Conservation (phyloP, 768 basidiomycete genomes). For the Rhizopogon salebrosus region DNA sequence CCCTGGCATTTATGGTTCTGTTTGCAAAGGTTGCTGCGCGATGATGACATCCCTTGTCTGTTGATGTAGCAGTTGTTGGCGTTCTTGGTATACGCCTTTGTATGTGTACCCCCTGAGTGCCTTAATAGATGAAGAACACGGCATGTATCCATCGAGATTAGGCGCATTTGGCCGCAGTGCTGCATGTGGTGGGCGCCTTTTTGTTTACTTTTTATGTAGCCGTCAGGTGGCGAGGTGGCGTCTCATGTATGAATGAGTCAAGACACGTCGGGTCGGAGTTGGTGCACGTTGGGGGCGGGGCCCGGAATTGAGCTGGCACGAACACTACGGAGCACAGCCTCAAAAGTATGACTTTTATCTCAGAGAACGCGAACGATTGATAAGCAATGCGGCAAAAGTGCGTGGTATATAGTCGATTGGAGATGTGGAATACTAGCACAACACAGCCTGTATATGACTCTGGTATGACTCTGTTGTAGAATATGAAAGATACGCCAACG, state of each 20-base stretch:
- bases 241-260: not conserved
- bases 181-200: not conserved
- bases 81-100: not conserved
- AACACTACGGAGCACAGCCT: too few species aligned
- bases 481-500: not conserved
- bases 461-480: not conserved
- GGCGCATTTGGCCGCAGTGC: not conserved
- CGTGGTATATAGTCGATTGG: too few species aligned
- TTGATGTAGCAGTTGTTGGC: not conserved
- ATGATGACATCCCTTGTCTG: not conserved
- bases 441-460: not conserved
- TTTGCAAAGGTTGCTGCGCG: conserved; percentile 27
- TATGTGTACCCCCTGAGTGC: not conserved
- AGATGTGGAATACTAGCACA: too few species aligned
- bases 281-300: too few species aligned
- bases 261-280: too few species aligned
- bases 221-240: not conserved
- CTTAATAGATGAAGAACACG: not conserved
- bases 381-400: too few species aligned
- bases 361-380: too few species aligned
- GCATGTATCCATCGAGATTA: not conserved
- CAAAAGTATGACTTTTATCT: too few species aligned
- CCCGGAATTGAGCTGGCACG: not conserved
- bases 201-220: not conserved
- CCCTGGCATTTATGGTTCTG: conserved; percentile 63